phyloP scores from a whole-genome alignment of 768 basidiomycete genomes.

The Chalciporus piperatus region DNA sequence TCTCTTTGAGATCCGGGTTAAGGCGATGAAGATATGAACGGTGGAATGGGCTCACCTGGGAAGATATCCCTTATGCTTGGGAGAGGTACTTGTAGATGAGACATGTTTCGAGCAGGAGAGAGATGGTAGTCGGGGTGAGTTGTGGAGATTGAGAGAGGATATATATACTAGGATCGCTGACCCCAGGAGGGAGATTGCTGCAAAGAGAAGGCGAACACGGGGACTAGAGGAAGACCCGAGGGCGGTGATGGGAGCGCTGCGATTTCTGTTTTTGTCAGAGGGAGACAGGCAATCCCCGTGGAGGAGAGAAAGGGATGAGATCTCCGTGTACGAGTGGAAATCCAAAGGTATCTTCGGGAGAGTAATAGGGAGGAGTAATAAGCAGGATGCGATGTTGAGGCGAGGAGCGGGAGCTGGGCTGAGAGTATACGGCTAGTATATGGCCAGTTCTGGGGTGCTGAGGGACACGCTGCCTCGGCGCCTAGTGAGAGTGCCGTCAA shows the following conservation, averaged over 20 bases:
- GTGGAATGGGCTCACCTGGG: constrained; percentile 37
- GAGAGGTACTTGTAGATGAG: constrained; percentile 32
- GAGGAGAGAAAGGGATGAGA: constrained; percentile 8
- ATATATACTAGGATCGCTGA: constrained; percentile 10
- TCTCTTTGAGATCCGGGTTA: constrained; percentile 13
- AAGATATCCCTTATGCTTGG: constrained; percentile 58
- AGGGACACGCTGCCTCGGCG: constrained; percentile 1
- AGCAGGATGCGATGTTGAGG: background rate
- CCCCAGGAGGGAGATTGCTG: constrained; percentile 5
- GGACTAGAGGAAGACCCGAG: constrained; percentile 21
- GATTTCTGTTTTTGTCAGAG: constrained; percentile 7
- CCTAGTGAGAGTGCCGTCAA: background rate
- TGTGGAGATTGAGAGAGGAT: constrained; percentile 3
- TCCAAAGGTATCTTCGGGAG: constrained; percentile 20
- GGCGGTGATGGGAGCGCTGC: constrained; percentile 17
- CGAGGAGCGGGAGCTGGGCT: background rate
- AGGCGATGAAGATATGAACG: background rate
- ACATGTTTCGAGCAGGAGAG: constrained; percentile 11
- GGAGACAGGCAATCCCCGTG: constrained; percentile 25
- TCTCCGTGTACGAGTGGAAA: constrained; percentile 22
- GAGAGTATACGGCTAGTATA: background rate
- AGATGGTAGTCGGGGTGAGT: background rate
- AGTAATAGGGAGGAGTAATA: background rate
- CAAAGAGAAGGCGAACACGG: constrained; percentile 16
- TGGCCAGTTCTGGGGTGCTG: background rate